A percentile compares a stretch with the other conserved stretches of the same genome.
Conservation (phyloP, 2,329 filamentous ascomycete genomes). For the Berkeleyomyces basicola region DNA sequence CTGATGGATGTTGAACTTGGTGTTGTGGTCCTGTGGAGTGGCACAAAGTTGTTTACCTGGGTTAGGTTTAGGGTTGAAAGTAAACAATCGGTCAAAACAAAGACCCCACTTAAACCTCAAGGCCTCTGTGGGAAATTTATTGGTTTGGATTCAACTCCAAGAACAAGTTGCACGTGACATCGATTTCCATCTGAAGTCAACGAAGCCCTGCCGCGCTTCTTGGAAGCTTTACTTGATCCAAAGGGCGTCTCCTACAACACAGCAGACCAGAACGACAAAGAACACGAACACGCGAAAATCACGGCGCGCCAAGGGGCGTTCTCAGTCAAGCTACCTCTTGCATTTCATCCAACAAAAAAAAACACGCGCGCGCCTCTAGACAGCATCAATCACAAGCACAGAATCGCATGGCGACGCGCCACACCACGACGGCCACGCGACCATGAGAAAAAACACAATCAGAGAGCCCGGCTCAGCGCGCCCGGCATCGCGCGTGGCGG, state of each 20-base stretch:
- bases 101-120: too few relatives aligned
- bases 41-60: neutral
- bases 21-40: neutral
- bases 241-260: neutral
- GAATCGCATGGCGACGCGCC: neutral
- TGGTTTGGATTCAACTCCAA: neutral
- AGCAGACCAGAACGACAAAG: neutral
- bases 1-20: neutral
- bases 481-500: conserved; percentile 11
- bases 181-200: neutral
- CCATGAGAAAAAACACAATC: conserved; percentile 9
- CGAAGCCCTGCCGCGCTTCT: neutral
- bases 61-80: neutral
- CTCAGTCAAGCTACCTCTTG: neutral
- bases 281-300: neutral
- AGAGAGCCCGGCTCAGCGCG: conserved; percentile 10
- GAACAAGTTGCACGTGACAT: neutral
- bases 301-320: neutral
- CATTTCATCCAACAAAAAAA: neutral
- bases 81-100: neutral
- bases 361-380: neutral
- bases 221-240: neutral
- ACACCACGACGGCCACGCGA: neutral
- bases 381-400: neutral
- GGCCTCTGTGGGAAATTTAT: too few relatives aligned